Evolutionary conservation across 306 rosid genomes (phyloP), one percentile per base, ranked within the genome.

Genomic region (apple (Malus domestica)): DNA sequence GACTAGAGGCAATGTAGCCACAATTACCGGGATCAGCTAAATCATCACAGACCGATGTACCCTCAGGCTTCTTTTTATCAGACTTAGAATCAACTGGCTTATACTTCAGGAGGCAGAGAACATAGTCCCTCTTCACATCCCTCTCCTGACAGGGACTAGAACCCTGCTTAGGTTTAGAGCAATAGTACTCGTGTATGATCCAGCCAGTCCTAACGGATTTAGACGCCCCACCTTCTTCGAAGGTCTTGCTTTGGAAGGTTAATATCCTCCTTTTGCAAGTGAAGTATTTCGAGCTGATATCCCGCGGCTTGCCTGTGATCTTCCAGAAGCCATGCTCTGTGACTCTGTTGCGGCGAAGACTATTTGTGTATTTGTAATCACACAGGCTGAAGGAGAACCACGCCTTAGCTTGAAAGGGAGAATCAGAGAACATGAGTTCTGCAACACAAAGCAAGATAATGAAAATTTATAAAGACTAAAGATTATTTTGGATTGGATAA

Each of bases 101-200:
- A 45, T 44, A 67, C 60, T 64, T 85, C 70, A 93, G 68, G 62
- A 84, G 87, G 65, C 90, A 82, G 33, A 93, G 16, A 71, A 90
- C 92, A 79, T 80, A 81, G 55, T 65, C 60, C 65, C 60, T 74
- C 93, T 87, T 77, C 85, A 13, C 30, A 76, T 44, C 71, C 44
- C 3, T 15, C 54, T 2, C 54, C 68, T 30, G 69, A 54, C 14
- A 20, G 58, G 7, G 66, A 32, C 14, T 45, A 57, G 46, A 20
- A 62, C 49, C 72, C 18, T 0, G 44, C 32, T 35, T 0, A 25
- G 81, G 79, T 5, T 20, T 14, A 19, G 3, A 1, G 25, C n/a
- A 2, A 38, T 76, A 84, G 67, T 91, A 89, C 60, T 91, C 93
- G 51, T 91, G 93, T 14, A 89, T 84, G 30, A 87, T 81, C 90